These are phyloP conservation scores for Irineochytrium annulatum DNA, from an alignment of 192 early-diverging fungal genomes.

Conservation along the genomic window DNA sequence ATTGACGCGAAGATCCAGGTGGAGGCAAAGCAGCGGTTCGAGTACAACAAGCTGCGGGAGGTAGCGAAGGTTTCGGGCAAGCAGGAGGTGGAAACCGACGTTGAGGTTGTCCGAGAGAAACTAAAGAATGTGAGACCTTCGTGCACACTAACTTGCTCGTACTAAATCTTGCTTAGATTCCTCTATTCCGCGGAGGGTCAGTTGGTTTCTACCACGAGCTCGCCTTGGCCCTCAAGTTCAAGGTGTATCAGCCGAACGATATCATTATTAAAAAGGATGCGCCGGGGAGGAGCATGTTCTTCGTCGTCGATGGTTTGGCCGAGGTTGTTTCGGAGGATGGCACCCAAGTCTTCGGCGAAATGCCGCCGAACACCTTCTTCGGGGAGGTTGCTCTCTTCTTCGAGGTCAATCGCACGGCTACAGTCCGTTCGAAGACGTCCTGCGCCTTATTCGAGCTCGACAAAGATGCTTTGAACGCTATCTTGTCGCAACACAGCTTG, in stretches of 20 bases:
- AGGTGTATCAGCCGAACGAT: constrained; percentile 29
- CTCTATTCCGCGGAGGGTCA: constrained; percentile 43
- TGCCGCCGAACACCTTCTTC: constrained; percentile 40
- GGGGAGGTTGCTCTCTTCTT: constrained; percentile 56
- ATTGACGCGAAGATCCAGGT: constrained; percentile 38
- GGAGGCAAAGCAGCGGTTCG: constrained; percentile 43
- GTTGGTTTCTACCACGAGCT: constrained; percentile 48
- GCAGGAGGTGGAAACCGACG: constrained; percentile 41
- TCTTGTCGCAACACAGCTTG: constrained; percentile 33
- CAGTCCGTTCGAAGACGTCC: constrained; percentile 34
- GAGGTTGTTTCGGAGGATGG: constrained; percentile 52
- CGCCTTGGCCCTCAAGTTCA: constrained; percentile 41
- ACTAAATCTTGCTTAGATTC: constrained; percentile 28
- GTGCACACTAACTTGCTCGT: background rate
- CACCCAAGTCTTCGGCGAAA: constrained; percentile 39
- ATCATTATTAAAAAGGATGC: constrained; percentile 44
- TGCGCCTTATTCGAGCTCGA: constrained; percentile 47
- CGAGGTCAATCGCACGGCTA: constrained; percentile 49
- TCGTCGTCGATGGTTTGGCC: constrained; percentile 49
- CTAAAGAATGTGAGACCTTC: constrained; percentile 36
- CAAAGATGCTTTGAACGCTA: constrained; percentile 38
- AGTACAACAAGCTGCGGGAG: constrained; percentile 43
- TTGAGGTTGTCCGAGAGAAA: constrained; percentile 54
- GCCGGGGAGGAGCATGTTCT: constrained; percentile 46
- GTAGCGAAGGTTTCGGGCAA: constrained; percentile 27